Conservation (phyloP, 345 rosid species). For the Lepidium africanum region DNA sequence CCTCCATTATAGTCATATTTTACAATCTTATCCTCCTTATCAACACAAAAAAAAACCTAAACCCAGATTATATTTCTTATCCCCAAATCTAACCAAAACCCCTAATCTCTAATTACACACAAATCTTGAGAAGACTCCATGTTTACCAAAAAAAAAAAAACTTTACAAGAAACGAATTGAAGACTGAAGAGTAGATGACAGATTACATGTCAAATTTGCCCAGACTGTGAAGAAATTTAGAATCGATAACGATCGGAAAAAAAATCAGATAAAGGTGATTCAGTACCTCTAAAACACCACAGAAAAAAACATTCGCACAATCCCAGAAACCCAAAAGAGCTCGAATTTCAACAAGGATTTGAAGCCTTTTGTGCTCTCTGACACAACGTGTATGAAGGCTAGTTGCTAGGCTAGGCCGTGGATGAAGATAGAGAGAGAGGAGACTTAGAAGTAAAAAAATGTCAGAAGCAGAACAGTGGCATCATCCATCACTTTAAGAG, state of each 20-base stretch:
- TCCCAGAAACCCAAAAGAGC: conserved; percentile 7
- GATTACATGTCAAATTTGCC: background rate
- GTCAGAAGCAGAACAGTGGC: conserved; percentile 5
- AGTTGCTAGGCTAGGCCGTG: background rate
- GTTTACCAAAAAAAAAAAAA: background rate
- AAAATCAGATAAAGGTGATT: conserved; percentile 8
- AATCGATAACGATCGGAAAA: background rate
- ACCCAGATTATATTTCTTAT: background rate
- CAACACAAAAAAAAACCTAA: background rate
- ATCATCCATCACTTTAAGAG: background rate
- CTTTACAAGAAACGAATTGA: conserved; percentile 1
- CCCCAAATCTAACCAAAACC: conserved; percentile 8
- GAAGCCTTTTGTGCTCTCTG: background rate
- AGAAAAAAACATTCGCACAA: background rate
- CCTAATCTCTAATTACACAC: conserved; percentile 7
- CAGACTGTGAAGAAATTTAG: background rate
- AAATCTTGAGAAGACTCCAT: conserved; percentile 9
- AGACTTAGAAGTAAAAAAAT: background rate
- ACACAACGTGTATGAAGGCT: conserved; percentile 6
- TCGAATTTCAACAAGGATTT: conserved; percentile 6
- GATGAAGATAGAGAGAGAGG: conserved; percentile 1
- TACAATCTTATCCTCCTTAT: conserved; percentile 14
- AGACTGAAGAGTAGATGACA: background rate
- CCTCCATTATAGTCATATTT: conserved; percentile 30
- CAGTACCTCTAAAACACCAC: background rate